These are phyloP conservation scores for Grosmannia huntii DNA, from an alignment of 2,329 filamentous ascomycete genomes.

Conservation along the genomic window DNA sequence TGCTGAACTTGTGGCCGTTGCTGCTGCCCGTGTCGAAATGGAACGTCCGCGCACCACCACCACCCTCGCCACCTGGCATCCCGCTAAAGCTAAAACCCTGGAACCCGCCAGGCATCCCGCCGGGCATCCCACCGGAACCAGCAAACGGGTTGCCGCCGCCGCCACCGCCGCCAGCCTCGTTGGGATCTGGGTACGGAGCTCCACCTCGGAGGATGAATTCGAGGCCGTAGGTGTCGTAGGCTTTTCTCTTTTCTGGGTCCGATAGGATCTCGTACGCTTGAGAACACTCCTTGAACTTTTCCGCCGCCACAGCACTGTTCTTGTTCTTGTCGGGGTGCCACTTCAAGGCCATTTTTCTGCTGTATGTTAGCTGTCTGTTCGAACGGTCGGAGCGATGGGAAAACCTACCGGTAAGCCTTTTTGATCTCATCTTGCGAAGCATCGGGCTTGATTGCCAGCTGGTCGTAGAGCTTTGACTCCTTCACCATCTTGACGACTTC, in stretches of 20 bases:
- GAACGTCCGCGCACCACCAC: conserved; percentile 42
- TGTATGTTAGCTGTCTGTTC: not conserved
- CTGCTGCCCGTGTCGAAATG: conserved; percentile 48
- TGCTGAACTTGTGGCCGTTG: conserved; percentile 68
- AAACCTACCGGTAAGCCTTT: conserved; percentile 72
- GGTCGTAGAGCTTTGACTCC: conserved; percentile 60
- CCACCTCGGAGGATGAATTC: conserved; percentile 84
- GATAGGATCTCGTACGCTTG: conserved; percentile 97
- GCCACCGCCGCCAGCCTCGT: not conserved
- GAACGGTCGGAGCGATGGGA: not conserved
- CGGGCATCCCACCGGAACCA: conserved; percentile 35
- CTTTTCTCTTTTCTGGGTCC: conserved; percentile 91
- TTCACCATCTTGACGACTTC: conserved; percentile 19
- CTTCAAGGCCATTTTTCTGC: conserved; percentile 75
- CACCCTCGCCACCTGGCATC: conserved; percentile 38
- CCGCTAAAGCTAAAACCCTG: conserved; percentile 12
- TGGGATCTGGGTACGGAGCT: conserved; percentile 33
- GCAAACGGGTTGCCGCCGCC: conserved; percentile 46
- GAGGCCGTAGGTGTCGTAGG: conserved; percentile 88
- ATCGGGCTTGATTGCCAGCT: conserved; percentile 62
- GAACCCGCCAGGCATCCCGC: conserved; percentile 35
- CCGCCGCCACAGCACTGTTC: conserved; percentile 68
- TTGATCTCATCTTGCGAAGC: conserved; percentile 92
- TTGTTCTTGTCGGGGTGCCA: conserved; percentile 98
- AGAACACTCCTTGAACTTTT: conserved; percentile 97